A percentile compares a stretch with the other conserved stretches of the same genome.
Evolutionary conservation across 176 grass and related monocot species (phyloP).

Genomic region (Tuctoria greenei): DNA sequence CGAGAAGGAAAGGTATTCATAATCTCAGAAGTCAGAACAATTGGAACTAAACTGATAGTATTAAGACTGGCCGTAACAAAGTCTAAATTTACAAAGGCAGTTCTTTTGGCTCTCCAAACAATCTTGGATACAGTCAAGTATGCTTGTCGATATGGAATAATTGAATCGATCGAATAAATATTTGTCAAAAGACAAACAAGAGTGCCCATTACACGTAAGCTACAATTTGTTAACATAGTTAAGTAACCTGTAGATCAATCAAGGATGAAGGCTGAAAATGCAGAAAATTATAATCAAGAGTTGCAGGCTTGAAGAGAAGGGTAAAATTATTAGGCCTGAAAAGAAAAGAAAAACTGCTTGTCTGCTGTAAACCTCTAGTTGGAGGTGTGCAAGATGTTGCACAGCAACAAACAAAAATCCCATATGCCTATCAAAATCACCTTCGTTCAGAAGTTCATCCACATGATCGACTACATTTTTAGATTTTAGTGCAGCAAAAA

Average conservation of each 20-base stretch:
- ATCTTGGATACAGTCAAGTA: background rate
- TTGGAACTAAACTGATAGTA: background rate
- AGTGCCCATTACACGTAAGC: background rate
- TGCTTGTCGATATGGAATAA: background rate
- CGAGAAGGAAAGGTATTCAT: constrained; percentile 16
- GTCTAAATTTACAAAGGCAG: background rate
- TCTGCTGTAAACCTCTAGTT: background rate
- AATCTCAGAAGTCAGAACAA: constrained; percentile 19
- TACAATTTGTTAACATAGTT: background rate
- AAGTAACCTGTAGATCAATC: background rate
- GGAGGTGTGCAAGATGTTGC: background rate
- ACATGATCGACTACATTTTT: background rate
- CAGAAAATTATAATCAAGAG: constrained; percentile 8
- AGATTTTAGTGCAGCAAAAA: background rate
- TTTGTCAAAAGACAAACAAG: background rate
- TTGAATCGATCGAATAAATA: background rate
- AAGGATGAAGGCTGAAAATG: constrained; percentile 11
- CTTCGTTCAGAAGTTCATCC: background rate
- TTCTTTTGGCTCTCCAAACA: background rate
- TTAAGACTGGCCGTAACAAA: background rate
- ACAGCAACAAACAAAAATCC: background rate
- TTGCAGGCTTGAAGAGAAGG: constrained; percentile 24
- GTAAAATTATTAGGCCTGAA: constrained; percentile 8
- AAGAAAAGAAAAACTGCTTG: background rate
- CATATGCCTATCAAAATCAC: background rate